Conservation (phyloP, 495 filamentous ascomycete species). For the Saxispiralis lemnorum region DNA sequence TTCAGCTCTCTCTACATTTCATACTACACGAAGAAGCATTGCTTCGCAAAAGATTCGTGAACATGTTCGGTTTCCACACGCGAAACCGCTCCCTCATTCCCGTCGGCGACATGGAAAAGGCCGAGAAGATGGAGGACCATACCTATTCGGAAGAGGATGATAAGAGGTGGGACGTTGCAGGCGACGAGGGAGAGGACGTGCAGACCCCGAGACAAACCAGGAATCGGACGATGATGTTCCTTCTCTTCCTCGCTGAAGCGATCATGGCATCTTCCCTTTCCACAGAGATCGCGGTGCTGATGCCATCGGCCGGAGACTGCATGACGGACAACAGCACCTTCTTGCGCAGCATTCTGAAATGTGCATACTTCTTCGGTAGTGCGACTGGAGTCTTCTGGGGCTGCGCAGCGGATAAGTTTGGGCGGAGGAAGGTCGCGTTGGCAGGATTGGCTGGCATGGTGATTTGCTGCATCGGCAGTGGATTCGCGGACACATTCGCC, state of each 20-base stretch:
- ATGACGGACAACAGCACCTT: conserved; percentile 27
- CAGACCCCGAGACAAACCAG: conserved; percentile 1
- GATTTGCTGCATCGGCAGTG: conserved; percentile 27
- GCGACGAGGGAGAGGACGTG: background rate
- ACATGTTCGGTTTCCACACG: conserved; percentile 21
- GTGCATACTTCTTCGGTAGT: conserved; percentile 31
- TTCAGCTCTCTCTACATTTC: too few relatives aligned
- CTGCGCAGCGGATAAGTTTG: conserved; percentile 25
- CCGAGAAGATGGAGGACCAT: conserved; percentile 15
- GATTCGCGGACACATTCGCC: conserved; percentile 26
- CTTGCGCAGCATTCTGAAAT: conserved; percentile 28
- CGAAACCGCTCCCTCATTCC: conserved; percentile 19
- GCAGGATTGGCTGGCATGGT: conserved; percentile 25
- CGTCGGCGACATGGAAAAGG: conserved; percentile 19
- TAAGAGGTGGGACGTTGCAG: background rate
- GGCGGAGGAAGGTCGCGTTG: conserved; percentile 25
- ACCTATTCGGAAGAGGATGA: background rate
- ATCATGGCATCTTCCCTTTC: conserved; percentile 31
- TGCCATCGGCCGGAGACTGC: conserved; percentile 26
- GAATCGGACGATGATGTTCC: conserved; percentile 16
- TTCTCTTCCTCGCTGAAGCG: conserved; percentile 21
- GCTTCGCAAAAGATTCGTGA: background rate
- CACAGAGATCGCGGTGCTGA: conserved; percentile 29
- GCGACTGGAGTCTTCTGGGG: conserved; percentile 29
- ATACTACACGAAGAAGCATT: background rate